Evolutionary conservation across 352 stramenopile genomes (phyloP).

Genomic region (Peronospora destructor): DNA sequence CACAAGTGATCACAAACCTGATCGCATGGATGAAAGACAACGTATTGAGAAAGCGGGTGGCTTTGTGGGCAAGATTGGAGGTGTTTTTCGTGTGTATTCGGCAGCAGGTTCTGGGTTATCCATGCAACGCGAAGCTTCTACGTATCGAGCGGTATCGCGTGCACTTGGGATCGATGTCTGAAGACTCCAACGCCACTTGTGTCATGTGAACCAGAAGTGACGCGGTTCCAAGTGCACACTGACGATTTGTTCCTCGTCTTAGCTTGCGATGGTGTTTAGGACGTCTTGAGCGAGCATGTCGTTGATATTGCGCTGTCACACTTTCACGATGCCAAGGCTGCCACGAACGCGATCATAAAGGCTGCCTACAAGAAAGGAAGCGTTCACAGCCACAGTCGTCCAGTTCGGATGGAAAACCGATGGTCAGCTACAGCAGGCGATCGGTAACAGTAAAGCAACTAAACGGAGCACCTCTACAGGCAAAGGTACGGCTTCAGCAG

Average conservation of each 20-base stretch:
- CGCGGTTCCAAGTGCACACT: conserved; percentile 23
- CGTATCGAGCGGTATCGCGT: conserved; percentile 49
- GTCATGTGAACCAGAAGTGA: conserved; percentile 48
- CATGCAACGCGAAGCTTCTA: conserved; percentile 26
- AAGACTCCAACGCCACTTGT: conserved; percentile 42
- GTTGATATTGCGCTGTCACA: conserved; percentile 40
- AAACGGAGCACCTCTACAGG: conserved; percentile 1
- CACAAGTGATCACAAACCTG: conserved; percentile 54
- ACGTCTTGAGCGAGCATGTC: conserved; percentile 51
- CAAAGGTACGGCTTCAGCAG: background rate
- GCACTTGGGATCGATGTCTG: conserved; percentile 55
- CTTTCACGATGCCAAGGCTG: conserved; percentile 35
- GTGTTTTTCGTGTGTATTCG: conserved; percentile 50
- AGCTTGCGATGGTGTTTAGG: conserved; percentile 57
- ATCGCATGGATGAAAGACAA: conserved; percentile 36
- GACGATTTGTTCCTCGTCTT: conserved; percentile 55
- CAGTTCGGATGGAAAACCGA: conserved; percentile 38
- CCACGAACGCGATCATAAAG: conserved; percentile 46
- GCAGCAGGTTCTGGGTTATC: conserved; percentile 32
- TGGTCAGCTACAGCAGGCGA: conserved; percentile 12
- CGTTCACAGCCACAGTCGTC: conserved; percentile 45
- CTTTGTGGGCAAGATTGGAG: conserved; percentile 40
- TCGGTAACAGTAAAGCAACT: conserved; percentile 5
- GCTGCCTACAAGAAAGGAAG: conserved; percentile 48
- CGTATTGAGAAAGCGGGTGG: conserved; percentile 47